Evolutionary conservation across 148 eudicot species (phyloP).

Genomic region (Vaccinium macrocarpon): DNA sequence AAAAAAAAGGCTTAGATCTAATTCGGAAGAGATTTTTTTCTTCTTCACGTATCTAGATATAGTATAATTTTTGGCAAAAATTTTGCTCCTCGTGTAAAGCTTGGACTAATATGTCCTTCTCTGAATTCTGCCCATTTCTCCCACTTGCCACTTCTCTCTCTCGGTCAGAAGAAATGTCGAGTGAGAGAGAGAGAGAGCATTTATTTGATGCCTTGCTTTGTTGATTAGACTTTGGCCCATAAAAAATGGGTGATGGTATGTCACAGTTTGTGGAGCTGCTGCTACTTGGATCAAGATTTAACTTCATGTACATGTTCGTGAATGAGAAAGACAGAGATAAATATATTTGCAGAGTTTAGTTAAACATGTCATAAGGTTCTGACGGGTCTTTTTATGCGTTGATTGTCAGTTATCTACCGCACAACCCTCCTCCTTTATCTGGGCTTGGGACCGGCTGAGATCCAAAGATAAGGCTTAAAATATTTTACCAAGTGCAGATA

Average conservation of each 20-base stretch:
- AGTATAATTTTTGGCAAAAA: slow-evolving; percentile 12
- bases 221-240: neutral
- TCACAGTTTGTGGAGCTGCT: neutral
- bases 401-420: too few species aligned
- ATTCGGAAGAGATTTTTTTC: neutral
- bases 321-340: neutral
- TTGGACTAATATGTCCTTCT: neutral
- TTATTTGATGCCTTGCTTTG: slow-evolving; percentile 1
- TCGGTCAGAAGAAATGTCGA: neutral
- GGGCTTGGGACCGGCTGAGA: too few species aligned
- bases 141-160: neutral
- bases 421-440: too few species aligned
- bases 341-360: neutral
- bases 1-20: slow-evolving; percentile 4
- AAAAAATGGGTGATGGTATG: neutral
- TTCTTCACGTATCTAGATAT: neutral
- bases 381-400: too few species aligned
- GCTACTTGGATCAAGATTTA: neutral
- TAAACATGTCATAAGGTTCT: too few species aligned
- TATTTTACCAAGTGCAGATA: neutral
- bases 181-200: neutral
- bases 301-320: slow-evolving; percentile 3
- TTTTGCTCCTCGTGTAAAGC: slow-evolving; percentile 8
- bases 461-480: too few species aligned
- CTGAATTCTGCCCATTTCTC: neutral